Conservation (phyloP, 2,329 filamentous ascomycete species). For the Fusarium sp. region DNA sequence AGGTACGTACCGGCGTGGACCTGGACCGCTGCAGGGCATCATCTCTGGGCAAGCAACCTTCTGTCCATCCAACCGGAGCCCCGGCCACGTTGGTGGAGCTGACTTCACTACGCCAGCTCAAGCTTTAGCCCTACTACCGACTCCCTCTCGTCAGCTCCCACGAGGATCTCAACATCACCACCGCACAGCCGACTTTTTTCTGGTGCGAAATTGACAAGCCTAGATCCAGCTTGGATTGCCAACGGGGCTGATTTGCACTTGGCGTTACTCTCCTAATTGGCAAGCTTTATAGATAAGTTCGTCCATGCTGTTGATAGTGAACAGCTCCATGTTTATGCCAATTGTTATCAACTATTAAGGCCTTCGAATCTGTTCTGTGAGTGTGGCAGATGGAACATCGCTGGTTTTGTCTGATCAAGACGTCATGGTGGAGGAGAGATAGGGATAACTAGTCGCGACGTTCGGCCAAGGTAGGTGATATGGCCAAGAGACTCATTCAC, state of each 20-base stretch:
- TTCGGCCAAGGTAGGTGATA: neutral
- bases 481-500: neutral
- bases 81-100: conserved; percentile 47
- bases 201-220: conserved; percentile 38
- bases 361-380: conserved; percentile 7
- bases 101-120: conserved; percentile 44
- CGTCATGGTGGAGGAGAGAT: conserved; percentile 12
- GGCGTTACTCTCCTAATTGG: conserved; percentile 6
- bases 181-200: conserved; percentile 40
- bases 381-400: conserved; percentile 4
- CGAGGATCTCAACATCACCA: conserved; percentile 44
- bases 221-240: conserved; percentile 23
- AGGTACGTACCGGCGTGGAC: conserved; percentile 24
- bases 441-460: conserved; percentile 6
- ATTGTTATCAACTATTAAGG: neutral
- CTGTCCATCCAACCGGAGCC: conserved; percentile 44
- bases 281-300: conserved; percentile 19
- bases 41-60: conserved; percentile 35
- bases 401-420: conserved; percentile 22
- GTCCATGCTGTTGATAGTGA: conserved; percentile 25
- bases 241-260: conserved; percentile 17
- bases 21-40: conserved; percentile 30
- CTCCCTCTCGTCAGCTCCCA: conserved; percentile 46
- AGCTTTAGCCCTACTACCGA: conserved; percentile 50
- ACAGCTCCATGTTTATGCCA: conserved; percentile 13